Evolutionary conservation across 305 asterid species (phyloP).

Genomic region (Fraxinus sp.): DNA sequence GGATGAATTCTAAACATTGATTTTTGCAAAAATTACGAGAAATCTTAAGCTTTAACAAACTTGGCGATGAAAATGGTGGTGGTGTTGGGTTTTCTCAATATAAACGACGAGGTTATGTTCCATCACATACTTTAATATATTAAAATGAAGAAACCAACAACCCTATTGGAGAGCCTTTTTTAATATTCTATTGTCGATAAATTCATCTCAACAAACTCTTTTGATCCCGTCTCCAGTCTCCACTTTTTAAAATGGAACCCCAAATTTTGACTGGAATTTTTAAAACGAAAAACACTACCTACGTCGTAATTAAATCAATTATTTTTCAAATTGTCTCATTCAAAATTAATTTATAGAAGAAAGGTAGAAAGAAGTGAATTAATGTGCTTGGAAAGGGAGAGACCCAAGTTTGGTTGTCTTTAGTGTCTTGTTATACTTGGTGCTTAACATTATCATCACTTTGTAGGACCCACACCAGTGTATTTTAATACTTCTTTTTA

Average conservation of each 20-base stretch:
- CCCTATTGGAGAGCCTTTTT: neutral
- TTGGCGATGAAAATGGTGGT: neutral
- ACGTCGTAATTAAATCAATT: neutral
- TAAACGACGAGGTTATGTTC: neutral
- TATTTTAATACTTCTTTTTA: neutral
- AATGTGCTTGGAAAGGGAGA: neutral
- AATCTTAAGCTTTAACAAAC: neutral
- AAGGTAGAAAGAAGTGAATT: neutral
- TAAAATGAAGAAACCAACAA: neutral
- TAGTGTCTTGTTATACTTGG: neutral
- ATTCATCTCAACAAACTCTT: neutral
- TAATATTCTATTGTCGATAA: neutral
- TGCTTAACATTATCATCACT: neutral
- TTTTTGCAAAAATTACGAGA: conserved; percentile 19
- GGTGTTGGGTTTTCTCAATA: neutral
- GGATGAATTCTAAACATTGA: conserved; percentile 40
- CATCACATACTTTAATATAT: neutral
- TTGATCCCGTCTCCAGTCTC: neutral
- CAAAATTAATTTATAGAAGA: neutral
- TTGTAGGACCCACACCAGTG: neutral
- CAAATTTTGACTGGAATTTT: neutral
- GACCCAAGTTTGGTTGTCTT: conserved; percentile 1
- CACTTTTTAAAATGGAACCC: neutral
- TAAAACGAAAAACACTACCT: neutral
- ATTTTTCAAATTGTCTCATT: neutral